These are phyloP conservation scores for Cytospora chrysosperma DNA, from an alignment of 2,329 filamentous ascomycete genomes.

Conservation along the genomic window DNA sequence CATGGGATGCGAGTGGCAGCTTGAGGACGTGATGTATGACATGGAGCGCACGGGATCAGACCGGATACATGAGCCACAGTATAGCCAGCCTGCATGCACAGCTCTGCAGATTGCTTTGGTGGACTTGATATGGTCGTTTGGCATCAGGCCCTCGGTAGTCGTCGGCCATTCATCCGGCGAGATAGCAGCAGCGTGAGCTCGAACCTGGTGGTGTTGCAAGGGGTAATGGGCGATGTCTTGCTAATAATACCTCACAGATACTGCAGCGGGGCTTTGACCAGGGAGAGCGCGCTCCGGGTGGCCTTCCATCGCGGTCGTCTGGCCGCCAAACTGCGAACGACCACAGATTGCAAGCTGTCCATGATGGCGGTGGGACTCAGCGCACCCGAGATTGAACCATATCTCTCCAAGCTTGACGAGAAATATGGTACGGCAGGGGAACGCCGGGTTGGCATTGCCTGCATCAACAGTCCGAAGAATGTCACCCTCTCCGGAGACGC, in stretches of 20 bases:
- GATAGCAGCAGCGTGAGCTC: slow-evolving; percentile 63
- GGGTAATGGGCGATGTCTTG: slow-evolving; percentile 43
- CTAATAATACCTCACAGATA: slow-evolving; percentile 63
- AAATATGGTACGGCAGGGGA: slow-evolving; percentile 38
- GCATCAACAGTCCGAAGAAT: slow-evolving; percentile 68
- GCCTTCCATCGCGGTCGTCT: slow-evolving; percentile 24
- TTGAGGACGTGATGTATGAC: slow-evolving; percentile 45
- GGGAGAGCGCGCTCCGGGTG: slow-evolving; percentile 40
- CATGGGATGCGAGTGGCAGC: slow-evolving; percentile 26
- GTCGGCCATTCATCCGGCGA: slow-evolving; percentile 63
- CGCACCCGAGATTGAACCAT: slow-evolving; percentile 32
- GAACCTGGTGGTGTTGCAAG: slow-evolving; percentile 31
- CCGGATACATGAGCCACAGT: slow-evolving; percentile 41
- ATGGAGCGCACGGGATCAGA: slow-evolving; percentile 34
- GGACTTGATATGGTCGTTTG: slow-evolving; percentile 48
- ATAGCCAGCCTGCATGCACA: slow-evolving; percentile 46
- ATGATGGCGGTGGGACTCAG: slow-evolving; percentile 32
- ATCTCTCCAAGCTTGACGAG: slow-evolving; percentile 48
- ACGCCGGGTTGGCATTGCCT: slow-evolving; percentile 51
- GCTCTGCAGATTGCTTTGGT: slow-evolving; percentile 51
- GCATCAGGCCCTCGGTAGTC: slow-evolving; percentile 43
- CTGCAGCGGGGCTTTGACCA: slow-evolving; percentile 58
- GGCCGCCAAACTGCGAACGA: background rate
- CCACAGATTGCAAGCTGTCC: slow-evolving; percentile 31
- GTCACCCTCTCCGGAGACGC: slow-evolving; percentile 57